phyloP scores from a whole-genome alignment of 2,329 filamentous ascomycete species.

The Talaromyces pinophilus region DNA sequence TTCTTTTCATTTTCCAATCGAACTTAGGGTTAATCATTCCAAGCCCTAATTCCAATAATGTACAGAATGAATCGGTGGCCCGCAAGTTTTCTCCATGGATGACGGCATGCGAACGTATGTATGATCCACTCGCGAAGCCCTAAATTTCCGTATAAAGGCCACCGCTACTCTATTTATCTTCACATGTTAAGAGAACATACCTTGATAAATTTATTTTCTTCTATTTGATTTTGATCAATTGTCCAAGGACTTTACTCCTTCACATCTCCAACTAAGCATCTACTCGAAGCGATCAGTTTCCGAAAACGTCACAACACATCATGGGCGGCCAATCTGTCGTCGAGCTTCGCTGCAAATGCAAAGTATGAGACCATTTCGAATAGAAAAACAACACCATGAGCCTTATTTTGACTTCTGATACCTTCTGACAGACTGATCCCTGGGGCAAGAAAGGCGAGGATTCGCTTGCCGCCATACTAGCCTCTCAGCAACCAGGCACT shows the following conservation, averaged over 20 bases:
- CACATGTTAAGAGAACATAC: not conserved
- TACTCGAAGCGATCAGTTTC: not conserved
- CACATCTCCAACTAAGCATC: not conserved
- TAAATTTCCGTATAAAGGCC: constrained; percentile 15
- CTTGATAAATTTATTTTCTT: not conserved
- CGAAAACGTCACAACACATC: constrained; percentile 8
- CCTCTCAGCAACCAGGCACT: constrained; percentile 63
- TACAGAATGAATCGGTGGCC: not conserved
- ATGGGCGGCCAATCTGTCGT: constrained; percentile 29
- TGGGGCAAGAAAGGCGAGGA: constrained; percentile 70
- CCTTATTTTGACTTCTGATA: not conserved
- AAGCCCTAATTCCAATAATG: constrained; percentile 8
- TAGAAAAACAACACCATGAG: not conserved
- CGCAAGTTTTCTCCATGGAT: constrained; percentile 18
- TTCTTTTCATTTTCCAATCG: not conserved
- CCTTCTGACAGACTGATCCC: constrained; percentile 57
- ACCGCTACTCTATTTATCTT: not conserved
- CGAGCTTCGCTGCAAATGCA: constrained; percentile 33
- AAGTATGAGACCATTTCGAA: constrained; percentile 20
- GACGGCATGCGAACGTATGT: constrained; percentile 26
- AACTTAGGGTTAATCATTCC: not conserved
- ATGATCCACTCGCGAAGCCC: constrained; percentile 17
- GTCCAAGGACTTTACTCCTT: not conserved
- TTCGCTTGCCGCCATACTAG: constrained; percentile 66
- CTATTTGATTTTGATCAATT: not conserved